A percentile compares a stretch with the other conserved stretches of the same genome.
These are phyloP conservation scores for Chytriomyces confervae DNA, from an alignment of 192 early-diverging fungal genomes.

Conservation along the genomic window DNA sequence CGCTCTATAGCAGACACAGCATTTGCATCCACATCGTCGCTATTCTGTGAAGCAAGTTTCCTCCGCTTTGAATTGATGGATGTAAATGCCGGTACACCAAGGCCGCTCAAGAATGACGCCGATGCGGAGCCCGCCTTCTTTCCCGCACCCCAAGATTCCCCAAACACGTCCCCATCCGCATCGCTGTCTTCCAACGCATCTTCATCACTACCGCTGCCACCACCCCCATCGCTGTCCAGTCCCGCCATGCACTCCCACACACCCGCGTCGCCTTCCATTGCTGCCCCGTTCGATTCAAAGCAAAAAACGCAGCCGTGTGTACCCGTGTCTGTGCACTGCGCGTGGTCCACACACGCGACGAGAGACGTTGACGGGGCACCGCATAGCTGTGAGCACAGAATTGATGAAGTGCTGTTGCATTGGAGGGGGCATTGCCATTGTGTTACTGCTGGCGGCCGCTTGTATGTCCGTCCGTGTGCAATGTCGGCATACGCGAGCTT, in stretches of 20 bases:
- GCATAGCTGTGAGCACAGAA: neutral
- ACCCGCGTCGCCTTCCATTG: constrained; percentile 2
- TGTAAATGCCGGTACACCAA: neutral
- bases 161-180: constrained; percentile 2
- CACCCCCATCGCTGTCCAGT: neutral
- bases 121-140: neutral
- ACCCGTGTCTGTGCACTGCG: neutral
- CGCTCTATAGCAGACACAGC: neutral
- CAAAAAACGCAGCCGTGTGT: neutral
- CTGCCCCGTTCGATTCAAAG: neutral
- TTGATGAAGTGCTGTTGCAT: neutral
- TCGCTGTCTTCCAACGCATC: neutral
- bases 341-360: neutral
- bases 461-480: no score
- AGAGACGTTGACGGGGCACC: neutral
- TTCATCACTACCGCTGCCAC: neutral
- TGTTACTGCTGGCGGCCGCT: neutral
- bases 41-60: neutral
- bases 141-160: neutral
- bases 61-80: neutral
- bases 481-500: no score
- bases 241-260: constrained; percentile 5
- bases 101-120: neutral
- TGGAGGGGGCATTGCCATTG: neutral
- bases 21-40: neutral